Conservation (phyloP, 305 asterid species). For the Solanum hybrid region DNA sequence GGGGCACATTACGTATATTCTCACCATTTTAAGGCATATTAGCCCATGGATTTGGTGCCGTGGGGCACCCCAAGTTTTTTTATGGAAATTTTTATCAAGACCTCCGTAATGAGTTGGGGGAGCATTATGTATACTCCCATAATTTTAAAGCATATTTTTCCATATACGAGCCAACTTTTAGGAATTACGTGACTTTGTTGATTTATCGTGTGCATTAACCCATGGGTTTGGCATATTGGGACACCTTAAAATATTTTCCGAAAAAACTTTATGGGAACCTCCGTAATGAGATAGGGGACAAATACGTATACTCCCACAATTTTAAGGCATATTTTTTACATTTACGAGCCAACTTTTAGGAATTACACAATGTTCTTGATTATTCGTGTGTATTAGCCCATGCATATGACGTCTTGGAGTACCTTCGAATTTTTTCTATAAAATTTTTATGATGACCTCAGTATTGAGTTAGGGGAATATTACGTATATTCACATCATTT, state of each 20-base stretch:
- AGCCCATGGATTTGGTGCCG: neutral
- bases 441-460: neutral
- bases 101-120: neutral
- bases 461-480: neutral
- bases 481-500: neutral
- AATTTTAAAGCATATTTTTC: too few relatives aligned
- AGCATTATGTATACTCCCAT: neutral
- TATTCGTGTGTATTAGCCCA: neutral
- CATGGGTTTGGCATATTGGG: neutral
- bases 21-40: neutral
- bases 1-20: neutral
- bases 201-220: too few relatives aligned
- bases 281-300: neutral
- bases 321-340: neutral
- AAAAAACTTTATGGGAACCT: neutral
- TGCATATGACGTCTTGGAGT: neutral
- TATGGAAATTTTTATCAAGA: neutral
- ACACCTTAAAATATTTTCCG: neutral
- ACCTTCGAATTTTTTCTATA: too few relatives aligned
- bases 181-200: neutral
- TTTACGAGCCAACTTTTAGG: neutral
- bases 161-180: neutral
- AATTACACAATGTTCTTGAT: too few relatives aligned
- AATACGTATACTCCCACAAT: neutral
- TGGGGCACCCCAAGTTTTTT: neutral